A percentile compares a stretch with the other conserved stretches of the same genome.
These are phyloP conservation scores for Vitis rupestris DNA, from an alignment of 164 flowering plant species.

Conservation along the genomic window DNA sequence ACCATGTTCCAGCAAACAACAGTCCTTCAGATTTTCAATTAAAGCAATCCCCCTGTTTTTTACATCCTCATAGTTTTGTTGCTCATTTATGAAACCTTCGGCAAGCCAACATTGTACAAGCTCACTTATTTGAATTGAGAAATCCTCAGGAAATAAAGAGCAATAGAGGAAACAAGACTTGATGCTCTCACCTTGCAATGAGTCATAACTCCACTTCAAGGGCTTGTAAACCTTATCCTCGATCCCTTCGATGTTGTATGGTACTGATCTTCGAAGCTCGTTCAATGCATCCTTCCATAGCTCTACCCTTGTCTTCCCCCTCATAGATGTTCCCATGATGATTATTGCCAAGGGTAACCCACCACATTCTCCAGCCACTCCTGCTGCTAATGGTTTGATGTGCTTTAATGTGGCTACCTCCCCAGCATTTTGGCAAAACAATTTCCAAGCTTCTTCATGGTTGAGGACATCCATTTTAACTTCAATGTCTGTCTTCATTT, in stretches of 20 bases:
- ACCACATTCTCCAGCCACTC: constrained; percentile 17
- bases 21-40: constrained; percentile 16
- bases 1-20: constrained; percentile 16
- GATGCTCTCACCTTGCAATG: constrained; percentile 5
- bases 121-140: constrained; percentile 14
- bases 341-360: constrained; percentile 28
- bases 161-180: constrained; percentile 16
- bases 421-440: constrained; percentile 19
- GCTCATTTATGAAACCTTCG: constrained; percentile 18
- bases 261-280: constrained; percentile 8
- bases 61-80: constrained; percentile 2
- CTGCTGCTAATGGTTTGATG: constrained; percentile 8
- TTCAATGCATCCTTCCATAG: constrained; percentile 23
- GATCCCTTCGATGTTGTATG: background rate
- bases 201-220: constrained; percentile 20
- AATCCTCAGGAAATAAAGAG: constrained; percentile 17
- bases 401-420: background rate
- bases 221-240: constrained; percentile 4
- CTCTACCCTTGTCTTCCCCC: constrained; percentile 10
- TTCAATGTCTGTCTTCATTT: constrained; percentile 20
- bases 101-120: constrained; percentile 18
- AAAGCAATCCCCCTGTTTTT: constrained; percentile 6
- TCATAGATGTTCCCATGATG: constrained; percentile 20
- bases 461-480: constrained; percentile 15
- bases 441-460: constrained; percentile 23